phyloP scores from a whole-genome alignment of 2,329 filamentous ascomycete species.

The Penicillium sp. region DNA sequence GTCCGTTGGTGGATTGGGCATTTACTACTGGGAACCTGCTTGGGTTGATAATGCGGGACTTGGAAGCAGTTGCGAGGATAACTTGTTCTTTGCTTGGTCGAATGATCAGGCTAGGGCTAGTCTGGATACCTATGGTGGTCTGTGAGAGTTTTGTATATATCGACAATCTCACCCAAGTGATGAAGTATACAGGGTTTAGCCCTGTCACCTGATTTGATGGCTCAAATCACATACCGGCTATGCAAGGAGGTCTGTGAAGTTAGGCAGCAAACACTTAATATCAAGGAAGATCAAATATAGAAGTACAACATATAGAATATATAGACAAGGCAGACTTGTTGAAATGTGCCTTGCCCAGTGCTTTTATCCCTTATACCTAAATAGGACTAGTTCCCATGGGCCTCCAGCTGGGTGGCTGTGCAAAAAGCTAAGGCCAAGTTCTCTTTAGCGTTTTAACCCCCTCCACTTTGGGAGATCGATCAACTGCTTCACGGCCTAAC shows the following conservation, averaged over 20 bases:
- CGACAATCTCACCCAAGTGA: neutral
- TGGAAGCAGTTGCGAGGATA: constrained; percentile 65
- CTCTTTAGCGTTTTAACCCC: neutral
- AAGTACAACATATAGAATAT: neutral
- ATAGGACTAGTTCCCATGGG: constrained; percentile 19
- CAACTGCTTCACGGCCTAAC: neutral
- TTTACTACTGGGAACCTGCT: constrained; percentile 74
- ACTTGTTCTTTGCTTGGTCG: constrained; percentile 59
- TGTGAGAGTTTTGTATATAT: constrained; percentile 33
- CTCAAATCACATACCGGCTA: neutral
- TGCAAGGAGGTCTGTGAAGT: neutral
- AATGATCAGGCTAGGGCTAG: constrained; percentile 57
- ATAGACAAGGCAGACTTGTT: constrained; percentile 16
- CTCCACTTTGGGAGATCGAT: constrained; percentile 8
- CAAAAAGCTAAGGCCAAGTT: constrained; percentile 17
- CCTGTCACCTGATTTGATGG: neutral
- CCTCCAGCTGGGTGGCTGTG: constrained; percentile 35
- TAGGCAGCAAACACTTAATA: neutral
- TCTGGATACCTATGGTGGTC: constrained; percentile 55
- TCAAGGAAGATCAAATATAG: neutral
- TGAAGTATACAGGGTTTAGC: neutral
- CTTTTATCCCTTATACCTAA: constrained; percentile 13
- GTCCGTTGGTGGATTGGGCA: constrained; percentile 56
- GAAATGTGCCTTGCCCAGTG: constrained; percentile 20
- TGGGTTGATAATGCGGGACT: constrained; percentile 66